These are phyloP conservation scores for Xylariaceae sp. DNA, from an alignment of 2,329 filamentous ascomycete species.

Conservation along the genomic window DNA sequence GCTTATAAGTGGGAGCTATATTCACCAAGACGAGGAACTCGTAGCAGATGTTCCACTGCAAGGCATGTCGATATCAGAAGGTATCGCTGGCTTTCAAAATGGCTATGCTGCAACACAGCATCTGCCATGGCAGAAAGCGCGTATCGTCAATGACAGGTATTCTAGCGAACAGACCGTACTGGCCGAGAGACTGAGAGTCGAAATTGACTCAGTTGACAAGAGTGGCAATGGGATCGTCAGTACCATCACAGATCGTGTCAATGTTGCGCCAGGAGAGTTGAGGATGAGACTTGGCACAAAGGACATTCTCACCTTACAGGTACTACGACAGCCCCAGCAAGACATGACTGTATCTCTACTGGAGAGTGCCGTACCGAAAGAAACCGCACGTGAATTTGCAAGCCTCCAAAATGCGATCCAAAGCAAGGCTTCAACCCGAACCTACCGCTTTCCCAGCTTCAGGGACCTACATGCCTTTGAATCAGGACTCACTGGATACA, in stretches of 20 bases:
- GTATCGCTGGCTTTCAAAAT: conserved; percentile 45
- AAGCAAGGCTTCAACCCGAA: conserved; percentile 62
- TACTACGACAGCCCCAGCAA: conserved; percentile 69
- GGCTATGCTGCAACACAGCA: conserved; percentile 47
- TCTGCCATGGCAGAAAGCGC: conserved; percentile 61
- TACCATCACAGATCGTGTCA: conserved; percentile 78
- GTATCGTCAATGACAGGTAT: conserved; percentile 69
- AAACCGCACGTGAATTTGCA: conserved; percentile 58
- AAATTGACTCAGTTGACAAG: conserved; percentile 66
- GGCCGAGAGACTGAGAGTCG: conserved; percentile 70
- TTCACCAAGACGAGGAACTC: conserved; percentile 65
- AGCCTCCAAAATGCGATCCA: conserved; percentile 56
- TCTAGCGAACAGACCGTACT: conserved; percentile 66
- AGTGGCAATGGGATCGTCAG: conserved; percentile 42
- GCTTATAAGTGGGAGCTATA: conserved; percentile 67
- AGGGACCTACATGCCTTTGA: conserved; percentile 76
- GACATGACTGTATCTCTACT: conserved; percentile 75
- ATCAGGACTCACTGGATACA: conserved; percentile 72
- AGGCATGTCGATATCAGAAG: conserved; percentile 58
- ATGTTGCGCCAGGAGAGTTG: conserved; percentile 72
- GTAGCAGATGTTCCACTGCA: conserved; percentile 65
- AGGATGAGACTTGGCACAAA: conserved; percentile 62
- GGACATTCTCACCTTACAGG: conserved; percentile 57
- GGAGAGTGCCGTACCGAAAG: conserved; percentile 60
- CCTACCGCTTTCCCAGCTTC: conserved; percentile 63